phyloP scores from a whole-genome alignment of 768 basidiomycete genomes.

The Pleurotus platypus region DNA sequence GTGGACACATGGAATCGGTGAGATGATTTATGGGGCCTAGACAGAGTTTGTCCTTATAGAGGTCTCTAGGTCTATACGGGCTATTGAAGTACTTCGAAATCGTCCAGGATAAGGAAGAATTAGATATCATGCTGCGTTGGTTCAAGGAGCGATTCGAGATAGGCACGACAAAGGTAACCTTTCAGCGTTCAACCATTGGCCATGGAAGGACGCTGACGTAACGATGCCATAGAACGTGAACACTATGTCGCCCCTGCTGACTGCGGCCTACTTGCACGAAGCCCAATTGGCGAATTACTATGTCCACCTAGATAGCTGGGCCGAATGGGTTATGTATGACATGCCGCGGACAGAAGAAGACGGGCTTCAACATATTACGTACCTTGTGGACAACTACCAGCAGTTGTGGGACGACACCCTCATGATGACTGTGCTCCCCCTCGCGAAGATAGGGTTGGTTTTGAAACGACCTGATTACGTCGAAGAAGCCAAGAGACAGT shows the following conservation, averaged over 20 bases:
- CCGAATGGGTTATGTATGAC: conserved; percentile 48
- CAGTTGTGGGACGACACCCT: conserved; percentile 58
- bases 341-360: conserved; percentile 43
- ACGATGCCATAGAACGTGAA: conserved; percentile 42
- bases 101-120: conserved; percentile 30
- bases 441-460: conserved; percentile 53
- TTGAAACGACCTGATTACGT: conserved; percentile 46
- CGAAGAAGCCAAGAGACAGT: conserved; percentile 52
- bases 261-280: conserved; percentile 40
- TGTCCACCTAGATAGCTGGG: conserved; percentile 44
- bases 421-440: conserved; percentile 56
- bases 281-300: conserved; percentile 27
- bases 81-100: conserved; percentile 37
- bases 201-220: too few relatives aligned
- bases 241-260: conserved; percentile 51
- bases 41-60: background rate
- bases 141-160: conserved; percentile 44
- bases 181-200: background rate
- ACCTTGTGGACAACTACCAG: conserved; percentile 35
- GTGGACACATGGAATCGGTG: conserved; percentile 45
- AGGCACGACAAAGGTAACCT: conserved; percentile 43
- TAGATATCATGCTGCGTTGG: conserved; percentile 43
- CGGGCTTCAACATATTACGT: conserved; percentile 47
- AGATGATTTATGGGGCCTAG: background rate
- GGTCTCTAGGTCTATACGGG: conserved; percentile 33